phyloP scores from a whole-genome alignment of 2,329 filamentous ascomycete species.

The Botryotinia globosa region DNA sequence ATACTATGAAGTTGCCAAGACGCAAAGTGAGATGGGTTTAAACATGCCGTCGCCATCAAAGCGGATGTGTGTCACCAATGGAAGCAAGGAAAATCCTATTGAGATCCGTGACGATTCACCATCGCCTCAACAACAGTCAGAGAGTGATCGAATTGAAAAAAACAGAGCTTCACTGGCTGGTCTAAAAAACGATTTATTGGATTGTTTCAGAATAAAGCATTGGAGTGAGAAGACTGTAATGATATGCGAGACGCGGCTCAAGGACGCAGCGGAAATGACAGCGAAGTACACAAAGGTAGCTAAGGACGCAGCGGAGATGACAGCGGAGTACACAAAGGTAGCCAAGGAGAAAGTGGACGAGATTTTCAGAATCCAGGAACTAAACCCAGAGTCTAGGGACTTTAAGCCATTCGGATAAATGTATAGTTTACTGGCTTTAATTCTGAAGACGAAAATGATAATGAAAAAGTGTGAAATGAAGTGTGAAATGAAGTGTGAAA shows the following conservation, averaged over 20 bases:
- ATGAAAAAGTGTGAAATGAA: neutral
- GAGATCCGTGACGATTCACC: neutral
- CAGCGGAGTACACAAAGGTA: neutral
- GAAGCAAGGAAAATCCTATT: neutral
- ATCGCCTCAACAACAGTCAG: neutral
- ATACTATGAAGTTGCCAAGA: neutral
- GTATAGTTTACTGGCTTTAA: neutral
- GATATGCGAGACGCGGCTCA: accelerated
- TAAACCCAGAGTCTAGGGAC: neutral
- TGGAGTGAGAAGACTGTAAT: neutral
- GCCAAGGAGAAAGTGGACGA: neutral
- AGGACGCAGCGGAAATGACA: neutral
- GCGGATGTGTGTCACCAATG: neutral
- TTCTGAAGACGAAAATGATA: neutral
- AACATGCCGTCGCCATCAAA: neutral
- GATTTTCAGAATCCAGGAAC: neutral
- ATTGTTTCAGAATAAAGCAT: too few species aligned
- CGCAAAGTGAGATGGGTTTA: too few species aligned
- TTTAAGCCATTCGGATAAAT: neutral
- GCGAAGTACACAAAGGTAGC: neutral
- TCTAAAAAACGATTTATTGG: neutral
- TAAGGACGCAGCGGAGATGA: neutral
- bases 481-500: neutral
- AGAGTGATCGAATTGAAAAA: neutral
- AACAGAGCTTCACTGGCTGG: neutral